These are phyloP conservation scores for Quercus engelmannii DNA, from an alignment of 306 rosid genomes.

Conservation along the genomic window DNA sequence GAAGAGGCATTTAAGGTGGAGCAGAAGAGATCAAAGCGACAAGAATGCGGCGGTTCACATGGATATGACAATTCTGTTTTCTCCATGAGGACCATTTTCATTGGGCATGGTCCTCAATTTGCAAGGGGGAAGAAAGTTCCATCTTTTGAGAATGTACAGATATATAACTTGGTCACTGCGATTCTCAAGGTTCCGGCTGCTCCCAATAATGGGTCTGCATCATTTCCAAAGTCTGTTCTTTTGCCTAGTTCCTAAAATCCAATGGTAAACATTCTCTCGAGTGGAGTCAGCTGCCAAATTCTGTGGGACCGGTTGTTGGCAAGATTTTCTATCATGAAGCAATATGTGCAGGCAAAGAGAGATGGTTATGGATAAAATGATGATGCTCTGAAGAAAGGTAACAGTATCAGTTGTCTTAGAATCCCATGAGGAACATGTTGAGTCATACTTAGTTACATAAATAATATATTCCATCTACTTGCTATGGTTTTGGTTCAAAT, in stretches of 20 bases:
- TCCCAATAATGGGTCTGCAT: constrained; percentile 75
- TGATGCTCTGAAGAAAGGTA: constrained; percentile 3
- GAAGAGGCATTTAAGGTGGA: constrained; percentile 88
- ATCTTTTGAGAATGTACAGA: constrained; percentile 89
- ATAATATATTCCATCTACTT: neutral
- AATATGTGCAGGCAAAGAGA: neutral
- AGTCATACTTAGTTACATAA: neutral
- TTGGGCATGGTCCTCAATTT: constrained; percentile 95
- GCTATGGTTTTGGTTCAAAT: neutral
- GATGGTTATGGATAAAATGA: neutral
- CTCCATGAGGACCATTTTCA: constrained; percentile 90
- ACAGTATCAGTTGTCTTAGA: neutral
- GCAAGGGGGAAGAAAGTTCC: constrained; percentile 81
- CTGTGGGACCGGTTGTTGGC: neutral
- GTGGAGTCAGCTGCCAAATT: constrained; percentile 2
- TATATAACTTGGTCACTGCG: constrained; percentile 81
- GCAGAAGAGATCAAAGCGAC: constrained; percentile 46
- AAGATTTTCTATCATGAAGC: neutral
- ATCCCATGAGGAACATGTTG: neutral
- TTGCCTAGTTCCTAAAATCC: constrained; percentile 40
- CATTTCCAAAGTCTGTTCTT: constrained; percentile 64
- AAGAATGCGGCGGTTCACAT: constrained; percentile 93
- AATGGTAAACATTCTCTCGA: neutral
- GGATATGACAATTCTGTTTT: constrained; percentile 90
- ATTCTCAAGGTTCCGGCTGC: constrained; percentile 82